Conservation (phyloP, 768 basidiomycete genomes). For the Lactarius hengduanensis region DNA sequence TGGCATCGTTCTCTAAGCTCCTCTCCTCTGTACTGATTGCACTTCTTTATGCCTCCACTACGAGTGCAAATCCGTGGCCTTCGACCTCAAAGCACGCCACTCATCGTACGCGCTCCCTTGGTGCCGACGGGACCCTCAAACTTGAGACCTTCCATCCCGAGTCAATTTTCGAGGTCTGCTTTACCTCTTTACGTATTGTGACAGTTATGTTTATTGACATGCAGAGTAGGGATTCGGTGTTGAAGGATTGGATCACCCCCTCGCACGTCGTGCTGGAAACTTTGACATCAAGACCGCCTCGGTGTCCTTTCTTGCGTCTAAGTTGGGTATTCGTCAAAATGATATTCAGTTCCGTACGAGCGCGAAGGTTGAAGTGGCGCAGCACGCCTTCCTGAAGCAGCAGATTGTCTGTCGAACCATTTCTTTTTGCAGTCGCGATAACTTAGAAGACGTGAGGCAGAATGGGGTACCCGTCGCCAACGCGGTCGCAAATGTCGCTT, state of each 20-base stretch:
- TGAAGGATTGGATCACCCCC: conserved; percentile 27
- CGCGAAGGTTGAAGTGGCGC: conserved; percentile 23
- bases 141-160: conserved; percentile 34
- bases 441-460: conserved; percentile 23
- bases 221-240: conserved; percentile 31
- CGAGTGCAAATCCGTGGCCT: conserved; percentile 29
- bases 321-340: conserved; percentile 27
- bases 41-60: conserved; percentile 28
- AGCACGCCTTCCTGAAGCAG: conserved; percentile 12
- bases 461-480: conserved; percentile 40
- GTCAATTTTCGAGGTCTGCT: conserved; percentile 32
- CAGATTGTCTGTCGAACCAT: conserved; percentile 7
- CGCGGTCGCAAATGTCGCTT: conserved; percentile 47
- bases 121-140: conserved; percentile 21
- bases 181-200: not conserved
- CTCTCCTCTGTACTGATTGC: conserved; percentile 31
- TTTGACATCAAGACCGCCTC: conserved; percentile 31
- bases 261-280: conserved; percentile 27
- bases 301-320: conserved; percentile 31
- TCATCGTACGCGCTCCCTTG: conserved; percentile 29
- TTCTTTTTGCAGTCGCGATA: not conserved
- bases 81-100: conserved; percentile 30
- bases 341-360: conserved; percentile 27
- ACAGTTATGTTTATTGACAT: not conserved
- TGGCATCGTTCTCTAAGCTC: conserved; percentile 29